Conservation (phyloP, 352 stramenopile species). For the Thraustotheca clavata region DNA sequence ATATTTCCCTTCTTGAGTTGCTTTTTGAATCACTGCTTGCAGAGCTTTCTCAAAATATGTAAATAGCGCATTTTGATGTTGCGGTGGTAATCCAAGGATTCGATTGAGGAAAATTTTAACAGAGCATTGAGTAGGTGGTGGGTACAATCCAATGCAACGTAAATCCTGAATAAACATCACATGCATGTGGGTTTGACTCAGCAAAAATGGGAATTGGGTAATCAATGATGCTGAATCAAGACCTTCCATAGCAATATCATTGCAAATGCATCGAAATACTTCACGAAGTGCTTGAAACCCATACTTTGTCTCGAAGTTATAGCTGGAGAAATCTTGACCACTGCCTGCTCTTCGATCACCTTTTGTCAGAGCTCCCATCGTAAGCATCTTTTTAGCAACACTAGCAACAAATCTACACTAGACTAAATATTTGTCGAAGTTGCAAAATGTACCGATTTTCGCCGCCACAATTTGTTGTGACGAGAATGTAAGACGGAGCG, state of each 20-base stretch:
- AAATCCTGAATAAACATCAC: slow-evolving; percentile 10
- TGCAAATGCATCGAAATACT: slow-evolving; percentile 20
- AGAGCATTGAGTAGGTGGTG: not conserved
- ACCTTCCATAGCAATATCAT: not conserved
- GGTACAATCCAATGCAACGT: not conserved
- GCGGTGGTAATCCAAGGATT: slow-evolving; percentile 24
- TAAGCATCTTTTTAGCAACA: slow-evolving; percentile 59
- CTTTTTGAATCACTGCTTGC: slow-evolving; percentile 23
- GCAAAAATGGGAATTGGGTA: not conserved
- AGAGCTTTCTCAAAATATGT: slow-evolving; percentile 27
- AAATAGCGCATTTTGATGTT: slow-evolving; percentile 29
- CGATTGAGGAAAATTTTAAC: slow-evolving; percentile 32
- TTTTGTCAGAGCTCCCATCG: slow-evolving; percentile 69
- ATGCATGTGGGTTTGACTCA: slow-evolving; percentile 1
- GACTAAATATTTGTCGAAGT: not conserved
- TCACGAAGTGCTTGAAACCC: slow-evolving; percentile 25
- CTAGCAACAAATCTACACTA: slow-evolving; percentile 41
- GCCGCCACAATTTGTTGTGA: slow-evolving; percentile 63
- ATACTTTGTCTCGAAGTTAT: slow-evolving; percentile 27
- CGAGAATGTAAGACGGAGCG: slow-evolving; percentile 52
- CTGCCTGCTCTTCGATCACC: slow-evolving; percentile 53
- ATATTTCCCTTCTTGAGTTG: slow-evolving; percentile 29
- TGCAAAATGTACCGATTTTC: slow-evolving; percentile 31
- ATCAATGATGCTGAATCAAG: not conserved
- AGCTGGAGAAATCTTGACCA: slow-evolving; percentile 39